Evolutionary conservation across 345 rosid genomes (phyloP), one percentile per base, ranked within the genome.

Genomic region (Acer negundo): DNA sequence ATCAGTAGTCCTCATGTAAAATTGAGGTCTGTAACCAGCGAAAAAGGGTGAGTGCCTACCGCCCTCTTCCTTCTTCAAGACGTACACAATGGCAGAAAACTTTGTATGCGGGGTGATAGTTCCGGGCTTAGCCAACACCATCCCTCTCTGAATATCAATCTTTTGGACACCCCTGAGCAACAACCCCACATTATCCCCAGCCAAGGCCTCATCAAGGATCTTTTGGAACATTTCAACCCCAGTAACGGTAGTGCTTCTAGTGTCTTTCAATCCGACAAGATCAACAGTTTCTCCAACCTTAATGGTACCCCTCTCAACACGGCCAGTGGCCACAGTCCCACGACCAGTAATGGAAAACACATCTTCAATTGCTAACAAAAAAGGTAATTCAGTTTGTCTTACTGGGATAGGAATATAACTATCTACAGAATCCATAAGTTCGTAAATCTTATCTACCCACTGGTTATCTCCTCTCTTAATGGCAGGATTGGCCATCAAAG

Each of bases 11-110:
- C 98, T 94, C 98, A 94, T 94, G 89, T 88, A 97, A 80, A 97
- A 90, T 81, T 91, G 98, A 31, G 99, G 98, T 74, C 93, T 90
- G 59, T 94, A 97, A 26, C 97, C 94, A 0, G 96, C 83, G 49
- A 97, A 93, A 75, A 94, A 97, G 0, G 97, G 98, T 0, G 98
- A 94, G 82, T 91, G 97, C 89, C 97, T 89, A 7, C 99, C 97
- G 7, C 97, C 97, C 85, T 97, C 99, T 77, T 94, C 98, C 88
- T 97, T 97, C 96, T 93, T 93, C 94, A 94, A 84, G 75, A 97
- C 97, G 75, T 94, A 94, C 24, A 90, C 96, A 79, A 94, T 85
- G 0, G 96, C 94, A 3, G 58, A 71, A 55, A 94, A 90, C 79
- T 97, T 93, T 2, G 93, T 89, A 69, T 91, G 97, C 0, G 99